These are phyloP conservation scores for Fraxinus excelsior DNA, from an alignment of 257 asterid species.

Conservation along the genomic window DNA sequence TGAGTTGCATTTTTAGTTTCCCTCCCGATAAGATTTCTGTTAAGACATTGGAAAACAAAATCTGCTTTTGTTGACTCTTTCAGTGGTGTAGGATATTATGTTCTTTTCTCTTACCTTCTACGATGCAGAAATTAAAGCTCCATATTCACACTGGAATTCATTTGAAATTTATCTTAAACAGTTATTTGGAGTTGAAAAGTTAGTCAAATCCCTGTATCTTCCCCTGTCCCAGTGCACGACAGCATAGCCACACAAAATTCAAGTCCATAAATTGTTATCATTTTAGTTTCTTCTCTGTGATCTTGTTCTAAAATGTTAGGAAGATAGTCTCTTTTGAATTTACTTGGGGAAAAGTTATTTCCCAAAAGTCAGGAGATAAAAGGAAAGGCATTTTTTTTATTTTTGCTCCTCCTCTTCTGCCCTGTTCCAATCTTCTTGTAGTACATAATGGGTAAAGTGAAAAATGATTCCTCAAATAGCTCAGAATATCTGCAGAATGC, in stretches of 20 bases:
- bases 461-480: not conserved
- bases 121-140: not conserved
- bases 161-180: not conserved
- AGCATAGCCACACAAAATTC: not conserved
- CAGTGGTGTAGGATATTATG: not conserved
- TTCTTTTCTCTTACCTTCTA: not conserved
- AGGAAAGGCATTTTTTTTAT: not conserved
- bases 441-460: not conserved
- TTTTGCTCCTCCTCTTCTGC: not conserved
- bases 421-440: not conserved
- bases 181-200: not conserved
- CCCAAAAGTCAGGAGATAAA: not conserved
- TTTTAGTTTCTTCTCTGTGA: not conserved
- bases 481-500: not conserved
- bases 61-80: not conserved
- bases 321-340: not conserved
- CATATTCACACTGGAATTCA: not conserved
- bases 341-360: not conserved
- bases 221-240: not conserved
- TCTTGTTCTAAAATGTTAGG: not conserved
- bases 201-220: not conserved
- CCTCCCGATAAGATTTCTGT: not conserved
- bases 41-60: too few species aligned
- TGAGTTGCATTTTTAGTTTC: not conserved
- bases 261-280: not conserved